phyloP scores from a whole-genome alignment of 805 yeast genomes.

The Yamadazyma ubonensis region DNA sequence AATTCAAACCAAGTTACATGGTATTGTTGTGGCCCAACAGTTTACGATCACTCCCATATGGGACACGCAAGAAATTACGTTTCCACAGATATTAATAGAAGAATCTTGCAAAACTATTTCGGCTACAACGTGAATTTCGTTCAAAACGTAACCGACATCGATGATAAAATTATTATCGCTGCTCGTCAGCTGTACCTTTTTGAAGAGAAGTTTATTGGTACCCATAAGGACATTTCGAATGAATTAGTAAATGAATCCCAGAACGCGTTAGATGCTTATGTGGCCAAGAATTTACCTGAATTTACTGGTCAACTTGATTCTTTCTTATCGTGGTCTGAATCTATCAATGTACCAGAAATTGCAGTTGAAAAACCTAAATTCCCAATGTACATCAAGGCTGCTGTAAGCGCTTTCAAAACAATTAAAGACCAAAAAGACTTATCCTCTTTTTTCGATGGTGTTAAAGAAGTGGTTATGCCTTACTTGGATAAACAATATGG shows the following conservation, averaged over 20 bases:
- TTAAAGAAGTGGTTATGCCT: conserved; percentile 78
- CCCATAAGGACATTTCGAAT: conserved; percentile 26
- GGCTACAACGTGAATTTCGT: conserved; percentile 86
- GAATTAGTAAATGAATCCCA: conserved; percentile 41
- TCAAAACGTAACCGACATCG: conserved; percentile 98
- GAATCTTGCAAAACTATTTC: conserved; percentile 86
- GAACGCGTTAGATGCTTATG: conserved; percentile 48
- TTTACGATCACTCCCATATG: conserved; percentile 94
- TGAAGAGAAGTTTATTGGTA: conserved; percentile 49
- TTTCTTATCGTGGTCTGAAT: conserved; percentile 51
- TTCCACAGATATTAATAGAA: conserved; percentile 86
- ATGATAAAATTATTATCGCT: conserved; percentile 91
- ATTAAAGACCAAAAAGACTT: conserved; percentile 19
- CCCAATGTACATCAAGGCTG: conserved; percentile 77
- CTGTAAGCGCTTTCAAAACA: conserved; percentile 47
- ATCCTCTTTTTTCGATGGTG: conserved; percentile 43
- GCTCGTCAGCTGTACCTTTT: conserved; percentile 88
- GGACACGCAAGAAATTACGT: conserved; percentile 99
- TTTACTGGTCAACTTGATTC: conserved; percentile 24
- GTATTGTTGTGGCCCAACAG: conserved; percentile 99
- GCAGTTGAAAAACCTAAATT: conserved; percentile 72
- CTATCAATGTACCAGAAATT: conserved; percentile 50
- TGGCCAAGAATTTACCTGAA: conserved; percentile 54
- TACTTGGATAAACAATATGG: conserved; percentile 72
- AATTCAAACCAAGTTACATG: conserved; percentile 70